Conservation (phyloP, 179 eudicot genomes). For the Spergularia azorica region DNA sequence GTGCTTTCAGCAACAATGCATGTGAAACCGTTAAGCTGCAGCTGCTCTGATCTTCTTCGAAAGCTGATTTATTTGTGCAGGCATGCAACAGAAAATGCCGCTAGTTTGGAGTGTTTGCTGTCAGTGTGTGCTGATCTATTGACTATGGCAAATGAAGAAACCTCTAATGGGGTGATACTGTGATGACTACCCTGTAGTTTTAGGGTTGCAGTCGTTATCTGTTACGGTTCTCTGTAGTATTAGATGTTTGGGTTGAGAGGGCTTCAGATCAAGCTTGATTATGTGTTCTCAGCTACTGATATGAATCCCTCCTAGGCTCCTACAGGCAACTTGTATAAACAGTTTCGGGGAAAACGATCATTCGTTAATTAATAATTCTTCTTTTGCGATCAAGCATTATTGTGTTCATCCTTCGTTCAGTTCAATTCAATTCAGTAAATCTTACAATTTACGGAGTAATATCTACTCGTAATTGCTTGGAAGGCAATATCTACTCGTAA, state of each 20-base stretch:
- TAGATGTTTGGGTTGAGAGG: background rate
- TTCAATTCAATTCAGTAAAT: too few species aligned
- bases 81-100: background rate
- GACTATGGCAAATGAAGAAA: too few species aligned
- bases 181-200: background rate
- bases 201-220: background rate
- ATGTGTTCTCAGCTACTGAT: background rate
- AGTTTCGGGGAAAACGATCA: background rate
- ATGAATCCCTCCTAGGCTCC: background rate
- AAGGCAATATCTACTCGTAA: too few species aligned
- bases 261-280: slow-evolving; percentile 4
- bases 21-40: background rate
- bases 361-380: background rate
- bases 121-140: too few species aligned
- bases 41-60: background rate
- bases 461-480: too few species aligned
- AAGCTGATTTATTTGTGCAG: background rate
- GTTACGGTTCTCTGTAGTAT: background rate
- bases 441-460: too few species aligned
- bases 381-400: background rate
- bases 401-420: too few species aligned
- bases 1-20: background rate
- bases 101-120: background rate
- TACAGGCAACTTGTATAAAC: background rate
- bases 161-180: too few species aligned